Percentiles rank a stretch among this genome's conserved stretches.
phyloP scores from a whole-genome alignment of 2,329 filamentous ascomycete species.

The Rutstroemia sp. region DNA sequence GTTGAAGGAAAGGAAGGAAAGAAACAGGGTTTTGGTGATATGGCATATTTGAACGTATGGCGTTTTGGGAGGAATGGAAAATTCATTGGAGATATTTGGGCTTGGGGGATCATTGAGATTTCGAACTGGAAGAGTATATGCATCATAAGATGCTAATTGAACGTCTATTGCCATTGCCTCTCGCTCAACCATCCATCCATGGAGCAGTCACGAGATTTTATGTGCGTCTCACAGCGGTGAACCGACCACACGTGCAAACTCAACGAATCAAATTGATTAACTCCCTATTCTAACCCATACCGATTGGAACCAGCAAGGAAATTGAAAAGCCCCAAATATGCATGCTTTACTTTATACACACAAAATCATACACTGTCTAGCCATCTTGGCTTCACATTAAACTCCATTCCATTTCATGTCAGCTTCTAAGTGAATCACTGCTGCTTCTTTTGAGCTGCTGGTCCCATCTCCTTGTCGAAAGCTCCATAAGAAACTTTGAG shows the following conservation, averaged over 20 bases:
- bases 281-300: neutral
- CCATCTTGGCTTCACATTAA: neutral
- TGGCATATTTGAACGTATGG: conserved; percentile 5
- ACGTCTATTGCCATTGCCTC: no score
- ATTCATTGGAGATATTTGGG: neutral
- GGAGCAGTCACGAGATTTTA: no score
- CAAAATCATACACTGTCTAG: conserved; percentile 3
- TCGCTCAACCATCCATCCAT: no score
- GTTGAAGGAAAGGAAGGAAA: neutral
- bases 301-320: no score
- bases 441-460: conserved; percentile 80
- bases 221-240: no score
- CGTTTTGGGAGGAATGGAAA: conserved; percentile 2
- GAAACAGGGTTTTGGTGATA: neutral
- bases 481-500: conserved; percentile 88
- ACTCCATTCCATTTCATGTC: neutral
- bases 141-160: neutral
- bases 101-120: neutral
- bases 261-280: neutral
- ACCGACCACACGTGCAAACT: neutral
- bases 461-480: conserved; percentile 93
- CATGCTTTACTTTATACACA: conserved; percentile 6
- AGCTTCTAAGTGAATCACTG: conserved; percentile 30
- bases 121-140: neutral
- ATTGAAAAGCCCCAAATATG: neutral